Evolutionary conservation across 768 basidiomycete species (phyloP).

Genomic region (Mrakia gelida): DNA sequence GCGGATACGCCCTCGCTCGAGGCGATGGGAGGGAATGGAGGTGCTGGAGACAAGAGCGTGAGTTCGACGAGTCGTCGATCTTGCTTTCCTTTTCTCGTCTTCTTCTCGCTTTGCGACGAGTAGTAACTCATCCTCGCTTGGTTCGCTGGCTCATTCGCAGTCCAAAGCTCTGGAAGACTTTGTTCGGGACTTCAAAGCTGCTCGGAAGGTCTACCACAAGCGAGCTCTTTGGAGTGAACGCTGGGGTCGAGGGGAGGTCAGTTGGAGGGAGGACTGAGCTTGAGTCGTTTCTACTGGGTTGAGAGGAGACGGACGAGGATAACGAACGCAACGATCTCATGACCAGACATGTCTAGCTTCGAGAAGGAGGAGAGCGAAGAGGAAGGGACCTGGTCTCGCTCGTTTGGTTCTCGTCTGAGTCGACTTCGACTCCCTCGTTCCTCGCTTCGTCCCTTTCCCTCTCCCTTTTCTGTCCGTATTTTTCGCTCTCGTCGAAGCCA

Average conservation of each 20-base stretch:
- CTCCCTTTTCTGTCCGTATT: too few species aligned
- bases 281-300: too few species aligned
- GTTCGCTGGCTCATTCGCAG: conserved; percentile 8
- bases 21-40: background rate
- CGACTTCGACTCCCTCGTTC: too few species aligned
- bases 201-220: conserved; percentile 88
- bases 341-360: background rate
- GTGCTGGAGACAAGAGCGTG: conserved; percentile 22
- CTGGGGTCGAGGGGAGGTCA: conserved; percentile 79
- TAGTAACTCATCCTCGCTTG: too few species aligned
- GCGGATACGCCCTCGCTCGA: conserved; percentile 43
- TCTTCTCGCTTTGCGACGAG: too few species aligned
- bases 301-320: background rate
- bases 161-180: conserved; percentile 72
- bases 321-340: conserved; percentile 13
- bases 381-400: background rate
- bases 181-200: conserved; percentile 77
- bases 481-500: too few species aligned
- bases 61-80: background rate
- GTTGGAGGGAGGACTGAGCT: conserved; percentile 62
- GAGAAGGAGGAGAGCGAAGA: background rate
- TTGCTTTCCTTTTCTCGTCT: background rate
- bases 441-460: too few species aligned
- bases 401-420: too few species aligned
- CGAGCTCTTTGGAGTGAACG: conserved; percentile 82